phyloP scores from a whole-genome alignment of 2,329 filamentous ascomycete genomes.

The Penicillium hordei region DNA sequence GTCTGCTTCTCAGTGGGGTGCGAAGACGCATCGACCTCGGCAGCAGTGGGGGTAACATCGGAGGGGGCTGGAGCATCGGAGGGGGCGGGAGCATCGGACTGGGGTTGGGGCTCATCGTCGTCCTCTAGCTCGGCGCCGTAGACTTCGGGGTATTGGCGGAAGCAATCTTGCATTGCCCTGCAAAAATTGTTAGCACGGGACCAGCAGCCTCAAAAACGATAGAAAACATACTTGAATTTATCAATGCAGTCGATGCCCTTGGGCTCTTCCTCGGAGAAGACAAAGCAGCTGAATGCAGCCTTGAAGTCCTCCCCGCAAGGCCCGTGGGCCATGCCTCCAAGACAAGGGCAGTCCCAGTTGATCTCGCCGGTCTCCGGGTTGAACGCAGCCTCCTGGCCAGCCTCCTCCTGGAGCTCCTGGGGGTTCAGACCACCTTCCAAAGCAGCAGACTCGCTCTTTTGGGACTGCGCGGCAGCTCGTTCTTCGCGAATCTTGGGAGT shows the following conservation, averaged over 20 bases:
- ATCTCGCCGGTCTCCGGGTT: slow-evolving; percentile 99
- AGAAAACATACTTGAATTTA: slow-evolving; percentile 78
- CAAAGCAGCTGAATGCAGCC: slow-evolving; percentile 95
- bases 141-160: slow-evolving; percentile 85
- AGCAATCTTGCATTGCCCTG: slow-evolving; percentile 97
- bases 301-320: slow-evolving; percentile 96
- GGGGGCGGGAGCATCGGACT: slow-evolving; percentile 37
- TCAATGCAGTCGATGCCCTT: slow-evolving; percentile 98
- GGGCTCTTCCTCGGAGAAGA: slow-evolving; percentile 89
- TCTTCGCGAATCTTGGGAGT: slow-evolving; percentile 54
- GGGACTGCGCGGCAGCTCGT: slow-evolving; percentile 22
- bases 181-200: slow-evolving; percentile 31
- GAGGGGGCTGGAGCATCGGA: slow-evolving; percentile 31
- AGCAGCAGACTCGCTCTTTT: slow-evolving; percentile 11
- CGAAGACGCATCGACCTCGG: slow-evolving; percentile 28
- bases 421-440: slow-evolving; percentile 37
- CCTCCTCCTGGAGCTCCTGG: slow-evolving; percentile 72
- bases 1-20: slow-evolving; percentile 28
- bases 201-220: not conserved
- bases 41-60: slow-evolving; percentile 16
- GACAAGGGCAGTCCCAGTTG: slow-evolving; percentile 98
- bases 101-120: slow-evolving; percentile 54
- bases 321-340: slow-evolving; percentile 94
- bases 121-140: slow-evolving; percentile 87
- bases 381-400: slow-evolving; percentile 84